Conservation (phyloP, 805 yeast species). For the Metschnikowia lunata region DNA sequence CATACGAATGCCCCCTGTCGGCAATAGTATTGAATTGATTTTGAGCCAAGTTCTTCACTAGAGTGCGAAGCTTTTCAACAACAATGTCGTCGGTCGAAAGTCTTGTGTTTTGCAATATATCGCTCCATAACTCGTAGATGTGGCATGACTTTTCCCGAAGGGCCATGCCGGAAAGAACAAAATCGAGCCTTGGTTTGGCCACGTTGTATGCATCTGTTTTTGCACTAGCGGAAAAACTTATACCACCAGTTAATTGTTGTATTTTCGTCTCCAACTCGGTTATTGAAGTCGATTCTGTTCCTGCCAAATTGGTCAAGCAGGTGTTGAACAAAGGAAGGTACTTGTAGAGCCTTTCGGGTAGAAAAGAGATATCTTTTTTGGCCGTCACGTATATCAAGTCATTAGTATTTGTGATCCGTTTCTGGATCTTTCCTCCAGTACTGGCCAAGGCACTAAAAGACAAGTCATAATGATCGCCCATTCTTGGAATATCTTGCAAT, state of each 20-base stretch:
- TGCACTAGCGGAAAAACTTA: conserved; percentile 57
- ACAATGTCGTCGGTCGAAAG: conserved; percentile 45
- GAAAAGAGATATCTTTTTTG: conserved; percentile 51
- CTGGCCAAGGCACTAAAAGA: conserved; percentile 25
- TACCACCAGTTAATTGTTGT: conserved; percentile 79
- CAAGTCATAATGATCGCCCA: conserved; percentile 38
- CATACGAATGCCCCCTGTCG: conserved; percentile 83
- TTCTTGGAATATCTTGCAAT: conserved; percentile 65
- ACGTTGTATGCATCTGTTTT: conserved; percentile 52
- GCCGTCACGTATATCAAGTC: conserved; percentile 77
- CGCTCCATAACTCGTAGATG: conserved; percentile 62
- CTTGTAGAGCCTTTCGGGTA: conserved; percentile 62
- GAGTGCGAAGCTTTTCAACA: conserved; percentile 62
- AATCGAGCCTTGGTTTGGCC: conserved; percentile 45
- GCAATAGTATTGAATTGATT: conserved; percentile 78
- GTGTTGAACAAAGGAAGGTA: conserved; percentile 74
- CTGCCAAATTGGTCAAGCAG: conserved; percentile 74
- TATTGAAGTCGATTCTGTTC: conserved; percentile 69
- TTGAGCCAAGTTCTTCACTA: conserved; percentile 70
- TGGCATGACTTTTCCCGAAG: conserved; percentile 58
- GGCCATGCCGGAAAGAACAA: conserved; percentile 64
- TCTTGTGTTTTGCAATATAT: conserved; percentile 65
- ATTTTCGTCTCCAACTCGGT: conserved; percentile 83
- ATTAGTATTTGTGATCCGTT: conserved; percentile 64
- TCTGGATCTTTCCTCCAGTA: conserved; percentile 33